Base-by-base conservation (phyloP, 495 filamentous ascomycete species). In the Xylaria acuta region DNA sequence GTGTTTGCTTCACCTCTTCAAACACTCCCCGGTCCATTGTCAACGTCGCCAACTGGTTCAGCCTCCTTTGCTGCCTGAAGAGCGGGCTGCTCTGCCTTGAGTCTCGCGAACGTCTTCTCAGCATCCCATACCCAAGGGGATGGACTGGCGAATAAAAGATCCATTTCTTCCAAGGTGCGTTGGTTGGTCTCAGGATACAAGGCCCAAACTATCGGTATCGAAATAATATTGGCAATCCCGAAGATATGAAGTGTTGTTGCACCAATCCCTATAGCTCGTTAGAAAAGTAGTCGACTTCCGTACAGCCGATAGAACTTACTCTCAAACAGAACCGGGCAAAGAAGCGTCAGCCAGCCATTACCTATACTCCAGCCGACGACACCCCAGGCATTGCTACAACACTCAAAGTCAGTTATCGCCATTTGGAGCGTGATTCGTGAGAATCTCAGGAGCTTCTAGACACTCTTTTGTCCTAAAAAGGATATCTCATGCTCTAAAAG, bases 311-410 rank as follows among this genome's bases (percentile, higher is more conserved):
- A 14, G 18, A 60, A 73, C 76, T 74, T 75, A 79, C 77, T 75
- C 5, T 72, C 30, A 78, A 92, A 92, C 83, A 92, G 89, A 6
- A 90, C 84, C 2, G 90, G 90, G 64, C 88, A 90, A 5, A 91
- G 81, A 8, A 91, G 85, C 0, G 88, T 90, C 77, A 82, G 59
- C 88, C 89, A 91, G 47, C 89, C 90, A 70, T 91, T 92, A n/a
- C 90, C 90, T 47, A 93, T 91, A 68, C 85, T 88, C 90, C 91
- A 93, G 20, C 91, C 90, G 3, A 93, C 86, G 0, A 92, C 91
- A 74, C 91, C 90, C 88, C 90, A 92, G n/a, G 91, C 89, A 62
- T 92, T 92, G 25, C 91, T n/a, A n/a, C n/a, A n/a, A n/a, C n/a
- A n/a, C n/a, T n/a, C n/a, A n/a, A n/a, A n/a, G n/a, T n/a, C n/a